Percentiles rank a stretch among this genome's conserved stretches.
These are phyloP conservation scores for Mortierella sp. DNA, from an alignment of 371 early-diverging fungal genomes.

Conservation along the genomic window DNA sequence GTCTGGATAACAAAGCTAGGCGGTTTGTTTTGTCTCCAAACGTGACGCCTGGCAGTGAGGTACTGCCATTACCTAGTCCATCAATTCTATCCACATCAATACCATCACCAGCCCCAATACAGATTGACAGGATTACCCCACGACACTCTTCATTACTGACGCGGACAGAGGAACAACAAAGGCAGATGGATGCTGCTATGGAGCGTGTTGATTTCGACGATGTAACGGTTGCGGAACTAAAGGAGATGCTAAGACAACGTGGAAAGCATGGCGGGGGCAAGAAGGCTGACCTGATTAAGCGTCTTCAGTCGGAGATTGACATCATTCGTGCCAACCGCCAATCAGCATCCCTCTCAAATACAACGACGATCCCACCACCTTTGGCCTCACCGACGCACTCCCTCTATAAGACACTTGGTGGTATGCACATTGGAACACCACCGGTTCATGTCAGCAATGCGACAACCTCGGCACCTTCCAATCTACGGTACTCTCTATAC, in stretches of 20 bases:
- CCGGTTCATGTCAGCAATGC: constrained; percentile 19
- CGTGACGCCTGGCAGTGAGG: constrained; percentile 27
- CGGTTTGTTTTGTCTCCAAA: constrained; percentile 22
- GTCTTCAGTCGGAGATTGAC: constrained; percentile 68
- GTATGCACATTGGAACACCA: constrained; percentile 41
- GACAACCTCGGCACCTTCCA: constrained; percentile 10
- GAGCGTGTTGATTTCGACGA: constrained; percentile 77
- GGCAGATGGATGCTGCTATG: constrained; percentile 72
- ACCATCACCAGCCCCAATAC: constrained; percentile 36
- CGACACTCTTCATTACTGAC: constrained; percentile 49
- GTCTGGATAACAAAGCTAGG: constrained; percentile 28
- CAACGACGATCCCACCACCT: constrained; percentile 16
- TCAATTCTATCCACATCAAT: constrained; percentile 25
- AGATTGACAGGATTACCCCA: constrained; percentile 34
- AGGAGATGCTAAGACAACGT: constrained; percentile 77
- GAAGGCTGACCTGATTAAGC: constrained; percentile 71
- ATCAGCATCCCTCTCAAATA: background rate
- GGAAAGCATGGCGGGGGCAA: constrained; percentile 79
- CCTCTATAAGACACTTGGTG: constrained; percentile 36
- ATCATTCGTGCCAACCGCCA: constrained; percentile 55
- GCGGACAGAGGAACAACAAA: constrained; percentile 62
- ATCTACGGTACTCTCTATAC: constrained; percentile 28
- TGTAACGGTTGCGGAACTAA: constrained; percentile 80
- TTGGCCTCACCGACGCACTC: constrained; percentile 34
- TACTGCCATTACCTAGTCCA: constrained; percentile 28